A percentile compares a stretch with the other conserved stretches of the same genome.
phyloP scores from a whole-genome alignment of 805 yeast genomes.

The Alloascoidea africana region DNA sequence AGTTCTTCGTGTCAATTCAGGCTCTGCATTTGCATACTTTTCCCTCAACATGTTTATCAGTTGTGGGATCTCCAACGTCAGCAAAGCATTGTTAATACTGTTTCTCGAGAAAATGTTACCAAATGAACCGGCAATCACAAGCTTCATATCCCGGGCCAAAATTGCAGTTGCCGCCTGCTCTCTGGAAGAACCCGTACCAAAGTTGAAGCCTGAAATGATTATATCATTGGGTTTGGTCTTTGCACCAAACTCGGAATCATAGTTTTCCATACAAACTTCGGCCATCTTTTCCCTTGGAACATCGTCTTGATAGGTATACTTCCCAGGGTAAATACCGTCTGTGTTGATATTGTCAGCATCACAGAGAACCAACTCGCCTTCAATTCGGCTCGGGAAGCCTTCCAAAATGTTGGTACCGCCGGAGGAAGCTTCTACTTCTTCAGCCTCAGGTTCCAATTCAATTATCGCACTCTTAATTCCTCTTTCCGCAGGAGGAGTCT shows the following conservation, averaged over 20 bases:
- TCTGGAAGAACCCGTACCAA: constrained; percentile 97
- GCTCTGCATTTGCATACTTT: constrained; percentile 33
- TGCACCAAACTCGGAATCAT: constrained; percentile 73
- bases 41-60: constrained; percentile 66
- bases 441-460: constrained; percentile 14
- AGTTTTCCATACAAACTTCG: constrained; percentile 98
- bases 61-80: constrained; percentile 88
- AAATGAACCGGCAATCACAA: constrained; percentile 94
- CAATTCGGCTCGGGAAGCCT: constrained; percentile 82
- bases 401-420: constrained; percentile 59
- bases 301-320: constrained; percentile 97
- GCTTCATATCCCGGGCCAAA: constrained; percentile 80
- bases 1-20: constrained; percentile 84
- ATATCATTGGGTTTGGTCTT: constrained; percentile 84
- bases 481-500: constrained; percentile 29
- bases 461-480: constrained; percentile 29
- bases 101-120: constrained; percentile 95
- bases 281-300: constrained; percentile 94
- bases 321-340: constrained; percentile 98
- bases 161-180: constrained; percentile 99
- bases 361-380: constrained; percentile 88
- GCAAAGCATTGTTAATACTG: constrained; percentile 88
- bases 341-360: constrained; percentile 96
- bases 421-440: constrained; percentile 14
- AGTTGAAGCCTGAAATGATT: constrained; percentile 82